Evolutionary conservation across 192 early-diverging fungal genomes (phyloP), one percentile per base, ranked within the genome.

Genomic region (Coemansia sp.): DNA sequence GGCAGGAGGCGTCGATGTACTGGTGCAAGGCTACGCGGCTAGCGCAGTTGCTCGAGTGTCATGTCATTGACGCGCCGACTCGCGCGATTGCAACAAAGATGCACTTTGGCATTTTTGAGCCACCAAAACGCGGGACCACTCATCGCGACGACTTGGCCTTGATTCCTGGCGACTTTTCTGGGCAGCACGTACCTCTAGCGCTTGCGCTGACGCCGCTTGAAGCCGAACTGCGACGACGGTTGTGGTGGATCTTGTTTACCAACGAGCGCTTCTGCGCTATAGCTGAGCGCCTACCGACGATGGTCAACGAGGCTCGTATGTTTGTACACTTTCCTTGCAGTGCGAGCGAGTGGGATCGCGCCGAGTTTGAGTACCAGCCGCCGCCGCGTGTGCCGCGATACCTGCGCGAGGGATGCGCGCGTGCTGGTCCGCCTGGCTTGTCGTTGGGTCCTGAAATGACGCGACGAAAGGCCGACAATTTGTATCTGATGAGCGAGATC

Each of bases 1-100:
- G 73, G 73, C 69, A 82, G 35, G 74, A 82, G 39, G 70, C 74
- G n/a, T 76, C 73, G 25, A 82, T 82, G 74, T 82, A 76, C 64
- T 82, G 79, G 79, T 82, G 79, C 74, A 72, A 82, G 65, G 79
- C 79, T 6, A 73, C 64, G 28, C 69, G 79, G 2, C 57, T 82
- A 34, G 79, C 79, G 34, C 79, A 76, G 64, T 70, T 76, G 36
- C 68, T 82, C 64, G 74, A 73, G 60, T 76, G 58, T 41, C 73
- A 82, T 25, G 62, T 67, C 42, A 68, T 82, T 31, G 79, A 82
- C 42, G 79, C 79, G 31, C 79, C 79, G 25, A 64, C 79, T 14
- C 72, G 66, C 11, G 59, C 72, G 2, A 68, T 80, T 33, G 72
- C 77, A 3, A 72, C 77, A 9, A 74, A 75, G 55, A 67, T 80